Percentiles rank a stretch among this genome's conserved stretches.
phyloP scores from a whole-genome alignment of 768 basidiomycete species.

The Termitomyces sp. region DNA sequence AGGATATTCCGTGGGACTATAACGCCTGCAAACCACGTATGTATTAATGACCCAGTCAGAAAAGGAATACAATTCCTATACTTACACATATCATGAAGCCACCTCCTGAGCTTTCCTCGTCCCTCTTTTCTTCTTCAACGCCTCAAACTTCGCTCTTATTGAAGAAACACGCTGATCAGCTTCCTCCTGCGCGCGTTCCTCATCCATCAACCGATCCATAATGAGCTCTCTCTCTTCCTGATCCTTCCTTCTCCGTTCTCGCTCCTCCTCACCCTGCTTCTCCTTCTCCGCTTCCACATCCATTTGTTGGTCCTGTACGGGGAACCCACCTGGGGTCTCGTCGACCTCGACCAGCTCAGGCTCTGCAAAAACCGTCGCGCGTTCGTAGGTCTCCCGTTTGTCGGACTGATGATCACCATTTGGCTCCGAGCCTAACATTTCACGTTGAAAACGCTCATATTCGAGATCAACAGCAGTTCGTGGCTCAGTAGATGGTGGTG shows the following conservation, averaged over 20 bases:
- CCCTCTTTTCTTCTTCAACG: constrained; percentile 38
- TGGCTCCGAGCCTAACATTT: constrained; percentile 35
- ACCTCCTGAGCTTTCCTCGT: constrained; percentile 16
- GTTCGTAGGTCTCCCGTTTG: constrained; percentile 51
- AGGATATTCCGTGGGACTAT: neutral
- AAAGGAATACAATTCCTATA: neutral
- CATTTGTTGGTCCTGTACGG: constrained; percentile 25
- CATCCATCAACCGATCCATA: constrained; percentile 81
- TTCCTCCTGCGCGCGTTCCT: constrained; percentile 85
- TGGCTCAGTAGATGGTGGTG: constrained; percentile 14
- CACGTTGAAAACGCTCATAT: constrained; percentile 69
- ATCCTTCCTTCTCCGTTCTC: constrained; percentile 47
- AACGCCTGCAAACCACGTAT: neutral
- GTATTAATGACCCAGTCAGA: neutral
- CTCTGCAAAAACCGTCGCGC: constrained; percentile 70
- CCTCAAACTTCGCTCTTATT: constrained; percentile 65
- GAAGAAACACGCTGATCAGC: constrained; percentile 70
- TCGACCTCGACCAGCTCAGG: constrained; percentile 44
- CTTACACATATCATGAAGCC: constrained; percentile 1
- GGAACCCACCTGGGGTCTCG: constrained; percentile 47
- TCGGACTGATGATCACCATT: constrained; percentile 33
- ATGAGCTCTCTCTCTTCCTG: constrained; percentile 78
- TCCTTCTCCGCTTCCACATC: constrained; percentile 23
- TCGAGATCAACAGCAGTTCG: constrained; percentile 55
- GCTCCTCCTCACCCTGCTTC: constrained; percentile 37